phyloP scores from a whole-genome alignment of 1,284 basidiomycete genomes.

The Abortiporus biennis region DNA sequence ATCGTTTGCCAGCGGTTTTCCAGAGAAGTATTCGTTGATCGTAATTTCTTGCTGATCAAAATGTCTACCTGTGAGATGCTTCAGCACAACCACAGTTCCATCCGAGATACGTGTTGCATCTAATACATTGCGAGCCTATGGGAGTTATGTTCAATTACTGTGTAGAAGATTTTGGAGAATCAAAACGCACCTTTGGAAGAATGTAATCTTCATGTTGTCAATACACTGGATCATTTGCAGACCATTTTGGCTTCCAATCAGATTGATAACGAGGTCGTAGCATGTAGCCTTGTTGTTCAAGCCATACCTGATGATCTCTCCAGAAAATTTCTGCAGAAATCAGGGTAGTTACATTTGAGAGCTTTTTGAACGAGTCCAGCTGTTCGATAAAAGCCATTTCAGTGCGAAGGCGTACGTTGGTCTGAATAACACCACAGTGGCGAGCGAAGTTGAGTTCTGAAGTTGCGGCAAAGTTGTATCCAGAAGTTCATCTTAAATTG shows the following conservation, averaged over 20 bases:
- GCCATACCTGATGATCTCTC: conserved; percentile 14
- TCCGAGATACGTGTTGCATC: conserved; percentile 7
- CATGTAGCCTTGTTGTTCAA: conserved; percentile 13
- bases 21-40: conserved; percentile 14
- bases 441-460: too few species aligned
- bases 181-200: neutral
- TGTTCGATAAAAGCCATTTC: too few species aligned
- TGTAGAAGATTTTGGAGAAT: neutral
- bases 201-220: neutral
- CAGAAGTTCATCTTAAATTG: too few species aligned
- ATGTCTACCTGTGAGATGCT: neutral
- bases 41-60: conserved; percentile 14
- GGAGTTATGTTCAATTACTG: neutral
- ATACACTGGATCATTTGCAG: conserved; percentile 1
- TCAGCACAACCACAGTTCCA: conserved; percentile 3
- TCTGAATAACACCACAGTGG: too few species aligned
- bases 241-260: conserved; percentile 15
- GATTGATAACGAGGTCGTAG: conserved; percentile 14
- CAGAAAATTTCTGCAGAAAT: conserved; percentile 11
- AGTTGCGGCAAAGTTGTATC: too few species aligned
- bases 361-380: too few species aligned
- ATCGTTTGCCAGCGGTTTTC: conserved; percentile 11
- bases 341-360: too few species aligned
- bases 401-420: too few species aligned
- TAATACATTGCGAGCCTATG: conserved; percentile 1